These are phyloP conservation scores for Epichloe sp. DNA, from an alignment of 2,329 filamentous ascomycete species.

Conservation along the genomic window DNA sequence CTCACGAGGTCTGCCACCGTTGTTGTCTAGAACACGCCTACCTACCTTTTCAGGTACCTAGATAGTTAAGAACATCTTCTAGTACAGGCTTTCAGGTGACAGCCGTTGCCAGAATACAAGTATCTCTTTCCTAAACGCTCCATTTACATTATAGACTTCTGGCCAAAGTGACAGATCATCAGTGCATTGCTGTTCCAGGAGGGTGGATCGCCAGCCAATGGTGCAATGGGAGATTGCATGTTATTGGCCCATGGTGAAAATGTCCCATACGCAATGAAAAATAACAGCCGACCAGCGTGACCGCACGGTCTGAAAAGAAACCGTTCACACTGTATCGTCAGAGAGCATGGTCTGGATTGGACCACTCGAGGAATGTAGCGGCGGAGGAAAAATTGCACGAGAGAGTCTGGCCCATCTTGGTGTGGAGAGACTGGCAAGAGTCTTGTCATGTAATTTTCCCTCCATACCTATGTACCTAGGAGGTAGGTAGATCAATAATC, in stretches of 20 bases:
- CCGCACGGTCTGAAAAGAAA: neutral
- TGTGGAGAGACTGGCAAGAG: too few relatives aligned
- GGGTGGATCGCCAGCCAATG: neutral
- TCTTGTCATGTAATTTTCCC: neutral
- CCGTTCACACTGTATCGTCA: neutral
- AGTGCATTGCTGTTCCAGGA: neutral
- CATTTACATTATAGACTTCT: neutral
- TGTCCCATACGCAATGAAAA: neutral
- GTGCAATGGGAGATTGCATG: neutral
- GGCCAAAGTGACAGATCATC: neutral
- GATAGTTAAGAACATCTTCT: too few relatives aligned
- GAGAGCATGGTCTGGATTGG: neutral
- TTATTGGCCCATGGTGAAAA: neutral
- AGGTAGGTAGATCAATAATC: neutral
- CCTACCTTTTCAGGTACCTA: too few relatives aligned
- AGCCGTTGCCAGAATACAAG: neutral
- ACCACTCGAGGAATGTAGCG: neutral
- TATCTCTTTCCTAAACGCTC: neutral
- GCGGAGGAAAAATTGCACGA: too few relatives aligned
- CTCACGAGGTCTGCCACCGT: neutral
- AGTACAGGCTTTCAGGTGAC: neutral
- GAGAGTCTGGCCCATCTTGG: too few relatives aligned
- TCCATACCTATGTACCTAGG: neutral
- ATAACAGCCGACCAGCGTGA: neutral
- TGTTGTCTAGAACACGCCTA: neutral